These are phyloP conservation scores for Mrakia hoshinonis DNA, from an alignment of 768 basidiomycete genomes.

Conservation along the genomic window DNA sequence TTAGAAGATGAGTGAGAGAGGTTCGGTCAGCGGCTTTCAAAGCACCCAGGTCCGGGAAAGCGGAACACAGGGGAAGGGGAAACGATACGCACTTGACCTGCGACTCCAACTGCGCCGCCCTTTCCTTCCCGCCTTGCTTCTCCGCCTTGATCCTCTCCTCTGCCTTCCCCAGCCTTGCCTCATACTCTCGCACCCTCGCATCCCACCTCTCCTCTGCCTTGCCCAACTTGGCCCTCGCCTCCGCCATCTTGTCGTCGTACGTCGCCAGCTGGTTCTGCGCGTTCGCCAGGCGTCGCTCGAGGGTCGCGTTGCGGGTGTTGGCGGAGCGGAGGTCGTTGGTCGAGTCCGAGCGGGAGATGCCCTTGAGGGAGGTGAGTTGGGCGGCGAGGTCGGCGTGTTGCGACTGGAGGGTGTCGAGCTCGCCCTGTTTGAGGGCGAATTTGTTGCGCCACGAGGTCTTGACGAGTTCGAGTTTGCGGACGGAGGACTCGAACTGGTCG, in stretches of 20 bases:
- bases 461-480: slow-evolving; percentile 72
- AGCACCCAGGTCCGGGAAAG: no score
- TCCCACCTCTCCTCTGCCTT: slow-evolving; percentile 84
- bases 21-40: no score
- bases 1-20: not conserved
- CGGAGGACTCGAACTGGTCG: slow-evolving; percentile 78
- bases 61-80: not conserved
- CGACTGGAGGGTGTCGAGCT: slow-evolving; percentile 59
- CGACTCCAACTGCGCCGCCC: slow-evolving; percentile 38
- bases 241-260: slow-evolving; percentile 74
- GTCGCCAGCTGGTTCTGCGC: slow-evolving; percentile 73
- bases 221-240: slow-evolving; percentile 61
- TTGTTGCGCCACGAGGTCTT: slow-evolving; percentile 77
- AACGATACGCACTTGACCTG: slow-evolving; percentile 47
- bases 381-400: slow-evolving; percentile 56
- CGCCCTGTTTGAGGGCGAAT: slow-evolving; percentile 73
- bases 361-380: slow-evolving; percentile 58
- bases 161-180: slow-evolving; percentile 64
- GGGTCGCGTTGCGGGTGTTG: slow-evolving; percentile 59
- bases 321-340: slow-evolving; percentile 47
- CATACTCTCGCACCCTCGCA: slow-evolving; percentile 87
- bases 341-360: slow-evolving; percentile 59
- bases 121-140: slow-evolving; percentile 84
- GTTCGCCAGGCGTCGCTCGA: slow-evolving; percentile 78
- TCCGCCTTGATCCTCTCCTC: slow-evolving; percentile 90